Evolutionary conservation across 352 stramenopile genomes (phyloP), one percentile per base, ranked within the genome.

Genomic region (Pythium apleroticum): DNA sequence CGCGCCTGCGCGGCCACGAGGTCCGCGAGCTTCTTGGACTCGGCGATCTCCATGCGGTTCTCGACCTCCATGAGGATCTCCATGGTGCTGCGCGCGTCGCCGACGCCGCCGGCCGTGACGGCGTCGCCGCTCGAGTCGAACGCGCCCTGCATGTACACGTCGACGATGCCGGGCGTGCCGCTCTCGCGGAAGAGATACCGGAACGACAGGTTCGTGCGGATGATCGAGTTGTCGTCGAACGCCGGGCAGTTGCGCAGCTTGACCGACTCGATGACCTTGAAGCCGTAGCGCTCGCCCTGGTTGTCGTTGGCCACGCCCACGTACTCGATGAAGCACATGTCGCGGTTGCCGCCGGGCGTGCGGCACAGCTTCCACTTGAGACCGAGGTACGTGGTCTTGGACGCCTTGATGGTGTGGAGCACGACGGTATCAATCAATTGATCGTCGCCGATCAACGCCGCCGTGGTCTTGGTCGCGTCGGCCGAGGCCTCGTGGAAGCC

Each of bases 181-280:
- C 71, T 76, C 20, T 81, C 71, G n/a, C 78, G 74, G 63, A 89
- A 88, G 66, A 91, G 81, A 68, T 81, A 91, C 61, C 80, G 88
- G 57, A 88, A 89, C 24, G 80, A 89, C 60, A 89, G 68, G 54
- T 88, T 76, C 5, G 78, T 81, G 27, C 82, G 82, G 19, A 88
- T 77, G 69, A 91, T 89, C 46, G 82, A 89, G 63, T 91, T 91
- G 68, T 91, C 82, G 20, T 79, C 78, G 28, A 91, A 91, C 10
- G 79, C 58, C 31, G 82, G 80, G 48, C 82, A 91, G 48, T 81
- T 87, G 46, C 68, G 68, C 31, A 89, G 74, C 9, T 69, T 62
- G 24, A 91, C 80, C 0, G 78, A 88, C 65, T 91, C 83, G 35
- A 91, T 59, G 3, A 90, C 78, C 14, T 78, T 77, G 57, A 84